Evolutionary conservation across 192 early-diverging fungal species (phyloP).

Genomic region (Podila clonocystis): DNA sequence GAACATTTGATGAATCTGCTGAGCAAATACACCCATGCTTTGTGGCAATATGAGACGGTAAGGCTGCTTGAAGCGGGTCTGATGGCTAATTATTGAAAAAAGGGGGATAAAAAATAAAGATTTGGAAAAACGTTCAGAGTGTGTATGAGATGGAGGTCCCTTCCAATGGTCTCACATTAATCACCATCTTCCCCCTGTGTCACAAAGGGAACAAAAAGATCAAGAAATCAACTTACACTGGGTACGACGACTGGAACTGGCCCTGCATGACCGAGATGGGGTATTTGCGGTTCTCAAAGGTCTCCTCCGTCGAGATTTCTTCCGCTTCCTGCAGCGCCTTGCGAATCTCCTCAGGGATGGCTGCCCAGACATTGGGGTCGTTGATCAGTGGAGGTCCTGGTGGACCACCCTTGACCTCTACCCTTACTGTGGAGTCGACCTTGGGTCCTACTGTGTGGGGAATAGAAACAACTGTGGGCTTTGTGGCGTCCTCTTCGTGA

Average conservation of each 20-base stretch:
- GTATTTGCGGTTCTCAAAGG: constrained; percentile 35
- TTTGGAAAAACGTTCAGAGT: background rate
- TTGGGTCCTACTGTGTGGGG: constrained; percentile 33
- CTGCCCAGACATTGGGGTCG: constrained; percentile 46
- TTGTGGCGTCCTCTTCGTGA: background rate
- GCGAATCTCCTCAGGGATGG: constrained; percentile 53
- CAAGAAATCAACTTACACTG: constrained; percentile 52
- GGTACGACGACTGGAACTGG: constrained; percentile 59
- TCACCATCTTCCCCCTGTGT: too few relatives aligned
- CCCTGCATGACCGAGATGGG: constrained; percentile 61
- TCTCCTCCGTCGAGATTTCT: constrained; percentile 3
- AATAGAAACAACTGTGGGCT: constrained; percentile 1
- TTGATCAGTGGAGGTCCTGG: constrained; percentile 33
- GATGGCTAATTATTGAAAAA: constrained; percentile 17
- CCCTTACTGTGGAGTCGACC: constrained; percentile 6
- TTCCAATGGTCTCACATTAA: too few relatives aligned
- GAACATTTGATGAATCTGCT: constrained; percentile 46
- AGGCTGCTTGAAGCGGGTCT: constrained; percentile 37
- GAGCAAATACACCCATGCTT: constrained; percentile 33
- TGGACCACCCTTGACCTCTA: constrained; percentile 23
- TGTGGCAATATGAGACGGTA: constrained; percentile 34
- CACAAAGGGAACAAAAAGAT: too few relatives aligned
- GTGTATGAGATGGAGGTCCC: background rate
- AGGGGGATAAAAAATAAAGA: background rate
- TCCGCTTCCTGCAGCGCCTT: constrained; percentile 27